phyloP scores from a whole-genome alignment of 192 early-diverging fungal species.

The Geranomyces variabilis region DNA sequence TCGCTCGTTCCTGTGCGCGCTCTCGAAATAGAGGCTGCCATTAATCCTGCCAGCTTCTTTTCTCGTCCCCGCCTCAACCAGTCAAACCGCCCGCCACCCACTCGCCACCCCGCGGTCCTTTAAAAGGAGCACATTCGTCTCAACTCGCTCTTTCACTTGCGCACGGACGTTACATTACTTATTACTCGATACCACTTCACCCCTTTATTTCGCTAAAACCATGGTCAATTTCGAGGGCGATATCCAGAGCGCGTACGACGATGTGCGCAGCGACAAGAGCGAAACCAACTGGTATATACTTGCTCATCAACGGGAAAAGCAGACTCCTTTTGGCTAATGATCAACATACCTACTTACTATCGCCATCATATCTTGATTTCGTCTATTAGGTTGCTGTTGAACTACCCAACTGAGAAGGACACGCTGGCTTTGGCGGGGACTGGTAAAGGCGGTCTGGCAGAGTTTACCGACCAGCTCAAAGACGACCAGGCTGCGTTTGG shows the following conservation, averaged over 20 bases:
- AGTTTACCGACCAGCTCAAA: constrained; percentile 63
- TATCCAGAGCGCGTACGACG: constrained; percentile 50
- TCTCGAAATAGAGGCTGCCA: too few relatives aligned
- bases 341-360: not conserved
- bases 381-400: constrained; percentile 65
- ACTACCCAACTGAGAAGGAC: constrained; percentile 57
- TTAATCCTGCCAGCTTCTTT: too few relatives aligned
- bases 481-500: constrained; percentile 76
- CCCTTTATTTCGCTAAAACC: not conserved
- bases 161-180: too few relatives aligned
- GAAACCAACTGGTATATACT: constrained; percentile 54
- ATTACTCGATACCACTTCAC: too few relatives aligned
- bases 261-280: constrained; percentile 58
- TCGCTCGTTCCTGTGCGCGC: too few relatives aligned
- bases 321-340: not conserved
- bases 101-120: too few relatives aligned
- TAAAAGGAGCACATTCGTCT: too few relatives aligned
- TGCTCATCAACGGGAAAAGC: not conserved
- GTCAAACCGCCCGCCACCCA: too few relatives aligned
- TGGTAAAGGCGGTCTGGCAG: constrained; percentile 64
- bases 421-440: constrained; percentile 46
- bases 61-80: too few relatives aligned
- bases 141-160: too few relatives aligned
- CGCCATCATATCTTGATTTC: too few relatives aligned
- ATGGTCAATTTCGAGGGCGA: constrained; percentile 45